A percentile compares a stretch with the other conserved stretches of the same genome.
phyloP scores from a whole-genome alignment of 73 alveolate genomes.

The Halteria grandinella region DNA sequence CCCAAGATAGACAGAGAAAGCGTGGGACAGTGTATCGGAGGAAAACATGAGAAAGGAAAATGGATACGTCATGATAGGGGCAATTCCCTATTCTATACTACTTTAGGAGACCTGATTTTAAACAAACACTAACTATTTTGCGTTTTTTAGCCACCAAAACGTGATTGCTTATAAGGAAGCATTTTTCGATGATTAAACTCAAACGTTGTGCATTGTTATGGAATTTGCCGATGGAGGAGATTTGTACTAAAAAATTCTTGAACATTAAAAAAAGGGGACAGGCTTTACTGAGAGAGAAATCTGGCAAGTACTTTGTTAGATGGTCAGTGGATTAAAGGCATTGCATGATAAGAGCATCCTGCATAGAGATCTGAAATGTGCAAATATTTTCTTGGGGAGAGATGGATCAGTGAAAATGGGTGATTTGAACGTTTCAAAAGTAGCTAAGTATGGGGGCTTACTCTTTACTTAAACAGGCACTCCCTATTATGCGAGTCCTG shows the following conservation, averaged over 20 bases:
- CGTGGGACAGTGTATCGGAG: no score
- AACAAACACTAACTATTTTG: no score
- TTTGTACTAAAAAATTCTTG: conserved; percentile 42
- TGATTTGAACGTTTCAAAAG: conserved; percentile 69
- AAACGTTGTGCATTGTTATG: conserved; percentile 60
- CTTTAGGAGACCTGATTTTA: no score
- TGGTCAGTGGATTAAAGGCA: conserved; percentile 41
- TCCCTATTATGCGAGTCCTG: conserved; percentile 81
- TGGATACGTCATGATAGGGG: no score
- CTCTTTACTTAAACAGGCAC: conserved; percentile 68
- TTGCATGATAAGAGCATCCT: conserved; percentile 53
- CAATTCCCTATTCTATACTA: no score
- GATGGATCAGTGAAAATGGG: conserved; percentile 60
- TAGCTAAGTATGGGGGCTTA: conserved; percentile 58
- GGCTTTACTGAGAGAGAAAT: conserved; percentile 52
- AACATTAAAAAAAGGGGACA: conserved; percentile 21
- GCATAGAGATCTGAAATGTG: conserved; percentile 68
- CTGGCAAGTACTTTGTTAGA: conserved; percentile 43
- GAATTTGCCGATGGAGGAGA: conserved; percentile 73
- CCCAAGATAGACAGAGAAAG: no score
- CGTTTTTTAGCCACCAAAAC: conserved; percentile 67
- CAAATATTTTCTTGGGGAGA: conserved; percentile 54
- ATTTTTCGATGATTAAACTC: conserved; percentile 73
- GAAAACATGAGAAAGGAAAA: no score
- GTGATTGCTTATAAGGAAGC: conserved; percentile 89